Evolutionary conservation across 805 yeast species (phyloP), one percentile per base, ranked within the genome.

Genomic region (Starmerella tilneyi): DNA sequence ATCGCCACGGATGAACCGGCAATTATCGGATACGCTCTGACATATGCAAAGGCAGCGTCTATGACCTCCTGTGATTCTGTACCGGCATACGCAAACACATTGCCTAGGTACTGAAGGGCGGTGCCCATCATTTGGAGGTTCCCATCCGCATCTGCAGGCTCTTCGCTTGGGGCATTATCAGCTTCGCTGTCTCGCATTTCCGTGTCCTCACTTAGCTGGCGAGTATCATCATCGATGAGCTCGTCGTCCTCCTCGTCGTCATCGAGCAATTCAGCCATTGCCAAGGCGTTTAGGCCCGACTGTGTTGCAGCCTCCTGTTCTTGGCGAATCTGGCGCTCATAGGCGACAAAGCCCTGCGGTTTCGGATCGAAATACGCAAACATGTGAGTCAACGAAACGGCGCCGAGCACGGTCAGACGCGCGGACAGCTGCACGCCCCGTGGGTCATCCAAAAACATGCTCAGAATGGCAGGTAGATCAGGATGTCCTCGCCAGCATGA

Each of bases 231-330:
- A 9, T 30, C 16, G 24, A 19, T n/a, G 17, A 28, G 43, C 9
- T 40, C 41, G 20, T 32, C 44, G 7, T 23, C 47, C 1, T 36
- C 45, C 2, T 35, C 40, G 9, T 29, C 48, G 22, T 49, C 53
- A 23, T 50, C 53, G 15, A 51, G 34, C 15, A 53, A 45, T 46
- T 43, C 46, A 1, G 54, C 45, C 52, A 48, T 51, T 4, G 54
- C 29, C 15, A 51, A 27, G 1, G 54, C 50, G 27, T 49, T 50
- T 7, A 15, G 15, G 5, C 28, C 30, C n/a, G 30, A 12, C 12
- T 40, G 42, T 4, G 31, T 30, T 2, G 37, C 38, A 8, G 7
- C 34, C 15, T 28, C 16, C 32, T 43, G 41, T 9, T 34, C 30
- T 13, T 20, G 26, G 20, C 30, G 34, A 30, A 15, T 30, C 15